A percentile compares a stretch with the other conserved stretches of the same genome.
Evolutionary conservation across 176 grass and related monocot genomes (phyloP).

Genomic region (Cymbopogon citratus): DNA sequence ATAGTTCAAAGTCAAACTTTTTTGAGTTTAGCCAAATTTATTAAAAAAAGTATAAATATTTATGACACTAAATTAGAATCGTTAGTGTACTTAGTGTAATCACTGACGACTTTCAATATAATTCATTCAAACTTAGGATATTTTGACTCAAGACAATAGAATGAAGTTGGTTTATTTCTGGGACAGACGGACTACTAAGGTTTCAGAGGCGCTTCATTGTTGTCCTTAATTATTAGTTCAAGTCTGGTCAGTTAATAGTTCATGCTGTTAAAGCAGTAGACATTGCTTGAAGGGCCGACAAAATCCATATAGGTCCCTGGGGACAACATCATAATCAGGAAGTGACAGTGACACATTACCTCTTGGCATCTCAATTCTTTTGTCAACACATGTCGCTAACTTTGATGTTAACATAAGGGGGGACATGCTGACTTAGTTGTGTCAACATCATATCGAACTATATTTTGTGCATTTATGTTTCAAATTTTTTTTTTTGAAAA

Average conservation of each 20-base stretch:
- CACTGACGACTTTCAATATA: background rate
- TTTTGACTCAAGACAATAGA: background rate
- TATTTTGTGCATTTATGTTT: background rate
- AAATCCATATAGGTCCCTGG: background rate
- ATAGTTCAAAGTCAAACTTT: background rate
- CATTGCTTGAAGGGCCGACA: background rate
- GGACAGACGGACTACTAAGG: background rate
- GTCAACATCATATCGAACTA: background rate
- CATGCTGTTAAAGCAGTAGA: background rate
- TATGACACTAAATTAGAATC: background rate
- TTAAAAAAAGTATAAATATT: background rate
- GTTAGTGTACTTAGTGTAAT: background rate
- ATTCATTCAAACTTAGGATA: background rate
- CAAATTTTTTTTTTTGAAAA: background rate
- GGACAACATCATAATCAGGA: background rate
- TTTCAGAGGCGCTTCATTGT: background rate
- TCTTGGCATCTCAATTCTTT: constrained; percentile 12
- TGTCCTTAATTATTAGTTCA: background rate
- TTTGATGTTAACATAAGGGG: constrained; percentile 5
- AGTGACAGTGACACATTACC: background rate
- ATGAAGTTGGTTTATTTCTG: background rate
- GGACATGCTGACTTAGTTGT: background rate
- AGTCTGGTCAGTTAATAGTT: background rate
- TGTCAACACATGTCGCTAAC: constrained; percentile 13
- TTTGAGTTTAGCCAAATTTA: background rate